phyloP scores from a whole-genome alignment of 2,329 filamentous ascomycete genomes.

The Ophiostoma populinum region DNA sequence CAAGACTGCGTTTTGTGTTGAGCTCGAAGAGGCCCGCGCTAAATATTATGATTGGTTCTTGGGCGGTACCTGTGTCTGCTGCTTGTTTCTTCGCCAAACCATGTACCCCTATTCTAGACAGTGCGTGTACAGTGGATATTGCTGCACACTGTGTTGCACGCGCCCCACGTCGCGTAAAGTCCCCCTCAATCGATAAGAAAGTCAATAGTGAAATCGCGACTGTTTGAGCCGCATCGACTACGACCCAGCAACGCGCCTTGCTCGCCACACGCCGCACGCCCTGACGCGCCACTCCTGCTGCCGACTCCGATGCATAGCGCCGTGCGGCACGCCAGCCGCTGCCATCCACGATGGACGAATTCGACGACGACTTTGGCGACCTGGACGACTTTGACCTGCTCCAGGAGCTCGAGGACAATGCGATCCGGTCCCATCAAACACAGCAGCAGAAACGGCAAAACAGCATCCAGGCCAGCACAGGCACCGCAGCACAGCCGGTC shows the following conservation, averaged over 20 bases:
- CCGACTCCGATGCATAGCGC: background rate
- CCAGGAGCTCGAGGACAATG: conserved; percentile 42
- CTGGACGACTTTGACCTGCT: conserved; percentile 40
- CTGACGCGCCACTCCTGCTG: background rate
- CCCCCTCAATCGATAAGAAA: conserved; percentile 2
- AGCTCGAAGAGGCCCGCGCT: background rate
- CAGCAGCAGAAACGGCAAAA: conserved; percentile 5
- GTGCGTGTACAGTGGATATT: too few relatives aligned
- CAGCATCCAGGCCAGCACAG: background rate
- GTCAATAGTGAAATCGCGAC: background rate
- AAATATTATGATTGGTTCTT: background rate
- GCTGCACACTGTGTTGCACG: background rate
- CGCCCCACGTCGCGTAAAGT: background rate
- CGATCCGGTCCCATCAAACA: conserved; percentile 18
- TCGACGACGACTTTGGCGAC: conserved; percentile 46
- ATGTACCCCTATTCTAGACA: too few relatives aligned
- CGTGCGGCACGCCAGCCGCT: background rate
- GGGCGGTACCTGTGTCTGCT: background rate
- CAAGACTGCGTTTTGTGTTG: background rate
- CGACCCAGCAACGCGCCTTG: background rate
- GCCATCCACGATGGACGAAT: conserved; percentile 32
- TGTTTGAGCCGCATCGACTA: too few relatives aligned
- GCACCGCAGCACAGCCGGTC: background rate
- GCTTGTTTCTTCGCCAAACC: too few relatives aligned
- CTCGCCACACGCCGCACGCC: background rate